Evolutionary conservation across 495 filamentous ascomycete species (phyloP), one percentile per base, ranked within the genome.

Genomic region (Podospora tetraspora): DNA sequence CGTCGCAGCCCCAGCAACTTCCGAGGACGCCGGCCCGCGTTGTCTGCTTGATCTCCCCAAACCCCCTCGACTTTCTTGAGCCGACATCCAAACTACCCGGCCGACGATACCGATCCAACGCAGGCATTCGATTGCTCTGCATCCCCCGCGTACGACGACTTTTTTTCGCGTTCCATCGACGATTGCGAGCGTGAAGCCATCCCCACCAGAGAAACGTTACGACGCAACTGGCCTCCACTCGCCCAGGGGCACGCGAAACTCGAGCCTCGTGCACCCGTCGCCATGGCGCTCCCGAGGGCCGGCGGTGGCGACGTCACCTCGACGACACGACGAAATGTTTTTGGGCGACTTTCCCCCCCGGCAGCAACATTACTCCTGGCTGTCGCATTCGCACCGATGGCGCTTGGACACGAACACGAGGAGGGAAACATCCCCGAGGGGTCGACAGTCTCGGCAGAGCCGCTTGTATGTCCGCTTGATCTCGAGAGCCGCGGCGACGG

Each of bases 341-440:
- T 70, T 64, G 63, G 63, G 10, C 72, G 66, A 64, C 29, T 69
- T 19, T 64, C 68, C 13, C 62, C 62, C 8, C 23, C 68, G 10
- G 61, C 63, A 3, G 69, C 70, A n/a, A 68, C 64, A 19, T 34
- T 72, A 29, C 37, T 63, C 10, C 9, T 73, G 12, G 73, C 71
- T 0, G 77, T 70, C 2, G 57, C 71, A 57, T 72, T 78, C 56
- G 58, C 80, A 61, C 77, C 80, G 13, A 82, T 79, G 77, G 80
- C 76, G 61, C 59, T 75, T 52, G 90, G 86, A 66, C 92, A 96
- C 76, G 92, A 92, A 64, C 92, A 92, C 81, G 85, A 92, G 77
- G 85, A 84, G 69, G 84, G 87, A 58, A 85, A 87, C 25, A 90
- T 99, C 68, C 86, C 88, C 59, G 90, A 95, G 71, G 94, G 94